These are phyloP conservation scores for Choanephora cucurbitarum DNA, from an alignment of 371 early-diverging fungal species.

Conservation along the genomic window DNA sequence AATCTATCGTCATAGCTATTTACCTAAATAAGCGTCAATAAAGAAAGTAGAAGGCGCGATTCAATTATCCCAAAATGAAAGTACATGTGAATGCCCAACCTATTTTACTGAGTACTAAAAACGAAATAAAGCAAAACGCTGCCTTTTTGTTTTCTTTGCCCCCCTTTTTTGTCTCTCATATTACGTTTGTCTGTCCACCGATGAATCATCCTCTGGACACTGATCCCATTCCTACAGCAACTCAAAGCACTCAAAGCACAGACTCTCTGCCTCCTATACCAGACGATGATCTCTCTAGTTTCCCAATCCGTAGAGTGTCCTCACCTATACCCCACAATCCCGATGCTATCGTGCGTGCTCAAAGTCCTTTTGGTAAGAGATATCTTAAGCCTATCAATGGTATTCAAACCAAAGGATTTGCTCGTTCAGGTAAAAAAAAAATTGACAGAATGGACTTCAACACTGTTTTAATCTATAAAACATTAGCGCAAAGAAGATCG, in stretches of 20 bases:
- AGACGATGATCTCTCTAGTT: constrained; percentile 27
- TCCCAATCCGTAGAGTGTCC: constrained; percentile 17
- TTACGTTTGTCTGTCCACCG: no score
- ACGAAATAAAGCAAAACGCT: no score
- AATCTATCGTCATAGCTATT: no score
- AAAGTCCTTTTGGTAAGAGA: constrained; percentile 44
- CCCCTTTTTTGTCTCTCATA: no score
- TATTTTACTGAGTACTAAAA: no score
- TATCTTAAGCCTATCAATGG: constrained; percentile 49
- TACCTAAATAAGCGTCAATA: no score
- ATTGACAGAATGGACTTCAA: neutral
- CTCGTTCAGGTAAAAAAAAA: constrained; percentile 42
- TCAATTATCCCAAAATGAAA: no score
- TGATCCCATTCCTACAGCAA: neutral
- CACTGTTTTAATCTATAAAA: neutral
- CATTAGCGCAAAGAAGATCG: constrained; percentile 46
- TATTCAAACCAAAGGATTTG: constrained; percentile 52
- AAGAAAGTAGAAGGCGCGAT: no score
- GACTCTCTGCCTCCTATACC: constrained; percentile 16
- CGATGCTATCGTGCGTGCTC: constrained; percentile 36
- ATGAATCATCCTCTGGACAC: neutral
- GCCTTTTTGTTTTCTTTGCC: no score
- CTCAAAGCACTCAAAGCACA: neutral
- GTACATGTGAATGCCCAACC: no score
- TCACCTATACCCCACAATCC: constrained; percentile 17